Conservation (phyloP, 371 early-diverging fungal species). For the Amoeboaphelidium protococcarum region DNA sequence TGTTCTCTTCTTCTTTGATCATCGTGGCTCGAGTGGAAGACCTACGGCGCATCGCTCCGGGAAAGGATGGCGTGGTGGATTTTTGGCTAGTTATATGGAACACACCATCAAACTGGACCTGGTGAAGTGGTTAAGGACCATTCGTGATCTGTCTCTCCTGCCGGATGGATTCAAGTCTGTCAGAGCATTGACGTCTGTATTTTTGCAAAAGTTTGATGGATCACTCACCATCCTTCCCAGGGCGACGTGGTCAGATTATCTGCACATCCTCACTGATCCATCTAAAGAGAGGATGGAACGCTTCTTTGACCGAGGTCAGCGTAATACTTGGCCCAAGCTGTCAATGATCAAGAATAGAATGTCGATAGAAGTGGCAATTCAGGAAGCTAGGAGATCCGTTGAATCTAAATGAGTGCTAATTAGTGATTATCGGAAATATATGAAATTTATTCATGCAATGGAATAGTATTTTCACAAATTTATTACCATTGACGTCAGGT, state of each 20-base stretch:
- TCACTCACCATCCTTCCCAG: slow-evolving; percentile 55
- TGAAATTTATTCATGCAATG: no score
- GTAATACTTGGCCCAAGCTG: slow-evolving; percentile 48
- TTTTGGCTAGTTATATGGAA: slow-evolving; percentile 42
- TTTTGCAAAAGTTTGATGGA: slow-evolving; percentile 66
- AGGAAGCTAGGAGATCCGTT: no score
- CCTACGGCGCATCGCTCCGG: slow-evolving; percentile 25
- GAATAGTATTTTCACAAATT: no score
- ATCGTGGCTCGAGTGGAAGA: slow-evolving; percentile 34
- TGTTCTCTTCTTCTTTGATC: slow-evolving; percentile 46
- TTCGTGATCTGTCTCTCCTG: slow-evolving; percentile 44
- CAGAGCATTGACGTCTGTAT: slow-evolving; percentile 36
- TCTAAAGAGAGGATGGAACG: slow-evolving; percentile 20
- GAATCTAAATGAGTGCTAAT: no score
- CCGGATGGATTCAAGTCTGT: no score
- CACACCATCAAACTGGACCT: slow-evolving; percentile 55
- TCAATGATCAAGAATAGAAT: slow-evolving; percentile 48
- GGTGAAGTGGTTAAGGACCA: slow-evolving; percentile 52
- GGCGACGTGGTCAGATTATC: slow-evolving; percentile 29
- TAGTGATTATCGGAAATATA: no score
- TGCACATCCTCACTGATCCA: slow-evolving; percentile 41
- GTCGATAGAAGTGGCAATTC: slow-evolving; percentile 48
- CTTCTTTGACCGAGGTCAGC: slow-evolving; percentile 28
- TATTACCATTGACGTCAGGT: no score
- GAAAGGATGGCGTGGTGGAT: slow-evolving; percentile 55